These are phyloP conservation scores for Boletus mariae DNA, from an alignment of 1,284 basidiomycete species.

Conservation along the genomic window DNA sequence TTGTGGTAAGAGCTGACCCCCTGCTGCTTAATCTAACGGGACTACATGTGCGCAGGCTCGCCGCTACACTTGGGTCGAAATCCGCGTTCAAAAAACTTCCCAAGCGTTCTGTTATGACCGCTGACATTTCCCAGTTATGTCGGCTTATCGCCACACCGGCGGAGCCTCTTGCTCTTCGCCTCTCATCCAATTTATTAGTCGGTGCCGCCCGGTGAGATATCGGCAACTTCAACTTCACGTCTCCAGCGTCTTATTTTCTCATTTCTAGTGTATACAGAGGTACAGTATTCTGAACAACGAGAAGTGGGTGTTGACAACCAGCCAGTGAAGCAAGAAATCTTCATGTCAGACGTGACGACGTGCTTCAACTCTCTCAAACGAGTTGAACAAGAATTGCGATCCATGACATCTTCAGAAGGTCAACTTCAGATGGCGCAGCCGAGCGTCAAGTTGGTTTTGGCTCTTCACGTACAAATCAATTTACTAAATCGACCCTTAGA, in stretches of 20 bases:
- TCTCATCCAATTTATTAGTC: slow-evolving; percentile 84
- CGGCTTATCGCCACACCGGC: slow-evolving; percentile 72
- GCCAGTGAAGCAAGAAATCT: slow-evolving; percentile 80
- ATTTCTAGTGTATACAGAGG: slow-evolving; percentile 67
- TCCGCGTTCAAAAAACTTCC: slow-evolving; percentile 81
- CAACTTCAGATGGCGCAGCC: slow-evolving; percentile 69
- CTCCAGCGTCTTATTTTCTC: slow-evolving; percentile 27
- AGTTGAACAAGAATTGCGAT: slow-evolving; percentile 60
- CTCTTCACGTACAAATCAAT: background rate
- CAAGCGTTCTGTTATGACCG: slow-evolving; percentile 72
- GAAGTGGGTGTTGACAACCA: background rate
- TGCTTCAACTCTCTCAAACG: slow-evolving; percentile 74
- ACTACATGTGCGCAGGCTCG: slow-evolving; percentile 57
- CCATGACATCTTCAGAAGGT: slow-evolving; percentile 39
- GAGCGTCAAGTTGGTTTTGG: slow-evolving; percentile 49
- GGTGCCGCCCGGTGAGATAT: slow-evolving; percentile 71
- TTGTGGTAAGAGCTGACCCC: slow-evolving; percentile 51
- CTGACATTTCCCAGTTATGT: slow-evolving; percentile 78
- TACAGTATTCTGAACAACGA: slow-evolving; percentile 20
- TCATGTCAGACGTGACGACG: slow-evolving; percentile 73
- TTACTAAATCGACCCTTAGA: slow-evolving; percentile 34
- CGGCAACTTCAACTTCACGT: background rate
- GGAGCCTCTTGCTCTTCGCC: slow-evolving; percentile 81
- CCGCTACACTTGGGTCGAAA: slow-evolving; percentile 82
- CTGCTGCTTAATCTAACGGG: background rate